These are phyloP conservation scores for Nemophila menziesii DNA, from an alignment of 257 asterid genomes.

Conservation along the genomic window DNA sequence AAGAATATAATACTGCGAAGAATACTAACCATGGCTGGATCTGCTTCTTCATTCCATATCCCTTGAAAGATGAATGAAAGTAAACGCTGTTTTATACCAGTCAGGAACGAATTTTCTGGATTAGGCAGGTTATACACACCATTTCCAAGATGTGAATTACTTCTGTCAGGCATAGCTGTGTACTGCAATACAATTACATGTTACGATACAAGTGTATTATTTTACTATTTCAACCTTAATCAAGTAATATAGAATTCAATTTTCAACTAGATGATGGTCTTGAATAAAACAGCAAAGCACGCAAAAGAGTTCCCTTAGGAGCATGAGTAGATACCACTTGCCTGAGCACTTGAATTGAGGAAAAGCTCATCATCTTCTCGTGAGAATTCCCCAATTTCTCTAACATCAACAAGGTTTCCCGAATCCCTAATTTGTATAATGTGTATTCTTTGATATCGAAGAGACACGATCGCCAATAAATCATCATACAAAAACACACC, in stretches of 20 bases:
- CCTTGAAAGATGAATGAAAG: conserved; percentile 88
- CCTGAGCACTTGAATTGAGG: conserved; percentile 76
- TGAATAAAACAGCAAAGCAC: neutral
- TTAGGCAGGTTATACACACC: conserved; percentile 30
- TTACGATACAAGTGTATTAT: conserved; percentile 8
- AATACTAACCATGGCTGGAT: conserved; percentile 57
- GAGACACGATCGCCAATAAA: conserved; percentile 83
- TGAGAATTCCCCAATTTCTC: conserved; percentile 82
- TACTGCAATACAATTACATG: conserved; percentile 21
- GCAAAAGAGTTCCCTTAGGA: conserved; percentile 12
- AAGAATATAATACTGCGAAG: conserved; percentile 2
- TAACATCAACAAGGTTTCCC: conserved; percentile 75
- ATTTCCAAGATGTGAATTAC: conserved; percentile 27
- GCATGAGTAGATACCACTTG: conserved; percentile 37
- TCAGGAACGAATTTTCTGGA: conserved; percentile 48
- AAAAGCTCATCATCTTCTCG: conserved; percentile 95
- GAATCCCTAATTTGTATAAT: conserved; percentile 92
- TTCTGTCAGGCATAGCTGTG: conserved; percentile 31
- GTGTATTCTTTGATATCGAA: conserved; percentile 90
- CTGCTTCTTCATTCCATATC: conserved; percentile 87
- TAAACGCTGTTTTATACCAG: conserved; percentile 85
- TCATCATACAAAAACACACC: conserved; percentile 95
- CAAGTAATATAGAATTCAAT: neutral
- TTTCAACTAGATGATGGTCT: neutral
- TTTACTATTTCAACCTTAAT: neutral